Evolutionary conservation across 2,329 filamentous ascomycete genomes (phyloP), one percentile per base, ranked within the genome.

Genomic region (Huntiella decipiens): DNA sequence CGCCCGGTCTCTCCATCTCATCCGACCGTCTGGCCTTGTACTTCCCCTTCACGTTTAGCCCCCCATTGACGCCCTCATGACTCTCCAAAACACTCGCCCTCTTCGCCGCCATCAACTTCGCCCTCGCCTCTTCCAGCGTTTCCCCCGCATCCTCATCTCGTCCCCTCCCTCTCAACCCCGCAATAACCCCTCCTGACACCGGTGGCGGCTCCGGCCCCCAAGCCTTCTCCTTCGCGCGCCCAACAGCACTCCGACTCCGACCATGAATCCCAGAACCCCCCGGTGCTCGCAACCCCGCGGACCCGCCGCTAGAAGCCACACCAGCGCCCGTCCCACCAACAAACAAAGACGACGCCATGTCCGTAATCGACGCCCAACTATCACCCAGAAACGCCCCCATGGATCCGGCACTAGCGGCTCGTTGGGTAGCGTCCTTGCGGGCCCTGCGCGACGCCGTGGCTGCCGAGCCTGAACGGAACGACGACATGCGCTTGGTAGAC

Each of bases 21-120:
- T 83, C 78, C 4, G 80, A 84, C 42, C 71, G 77, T 52, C 80
- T 68, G 53, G 76, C 70, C 62, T 84, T 84, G 57, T 67, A 71
- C 37, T 46, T 49, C 19, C 72, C 69, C 2, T 63, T 58, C 19
- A 70, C 61, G 53, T 79, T 71, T 37, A 77, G 56, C 1, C 68
- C 69, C 2, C 70, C 71, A 49, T 74, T 74, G 33, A 73, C 70
- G 12, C 71, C 71, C 5, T 75, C 70, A 45, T 76, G 67, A 46
- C 71, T 75, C 55, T 79, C 73, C 38, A 79, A 56, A 3, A 79
- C 64, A 51, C 71, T 74, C 17, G 70, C 73, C 37, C 64, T 75
- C 55, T 67, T 71, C 48, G 67, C 68, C 13, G 71, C 69, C 52
- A 65, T 72, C 43, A 77, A 57, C 22, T 66, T 66, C 7, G 69